Base-by-base conservation (phyloP, 2,329 filamentous ascomycete species). In the Cladosporium velox region DNA sequence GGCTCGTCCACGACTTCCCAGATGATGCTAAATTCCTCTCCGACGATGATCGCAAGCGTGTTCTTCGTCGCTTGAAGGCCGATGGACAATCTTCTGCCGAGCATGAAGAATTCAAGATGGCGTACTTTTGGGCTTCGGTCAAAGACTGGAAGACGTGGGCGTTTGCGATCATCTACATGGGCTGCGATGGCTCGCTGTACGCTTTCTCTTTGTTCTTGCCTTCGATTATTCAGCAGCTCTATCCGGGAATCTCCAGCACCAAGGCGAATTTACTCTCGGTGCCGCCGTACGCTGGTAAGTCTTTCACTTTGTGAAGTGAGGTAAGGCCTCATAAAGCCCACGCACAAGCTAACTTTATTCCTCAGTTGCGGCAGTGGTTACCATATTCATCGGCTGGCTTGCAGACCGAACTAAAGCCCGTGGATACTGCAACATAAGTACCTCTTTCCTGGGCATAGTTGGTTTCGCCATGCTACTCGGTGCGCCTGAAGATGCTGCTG, bases 71-170 rank as follows among this genome's bases (percentile, higher is more conserved):
- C 2, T 82, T 96, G 11, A 85, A 85, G 59, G 76, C 81, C 4
- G 92, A 96, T 75, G 83, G 91, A 70, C 92, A 96, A 76, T 83
- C 86, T 11, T 90, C 87, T n/a, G 90, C 90, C 1, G 84, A 88
- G 68, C 87, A 91, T 69, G 92, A 96, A 75, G 83, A 88, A 12
- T 95, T 93, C 79, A 87, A 89, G 70, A 87, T 87, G 81, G 79
- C 81, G 3, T 93, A 92, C 75, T 84, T 95, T 67, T 91, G 87
- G 85, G 85, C 86, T 14, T 88, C 88, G 7, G 71, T 94, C 21
- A 89, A 85, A 66, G 92, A 96, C 75, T 96, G 91, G 89, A 96
- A 96, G 81, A 96, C 90, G 24, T 95, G 88, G 78, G 81, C 85
- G 1, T 90, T 87, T 14, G 90, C 91, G 77, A 77, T 91, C 54